Evolutionary conservation across 129 eudicot species (phyloP), one percentile per base, ranked within the genome.

Genomic region (Scalesia atractyloides): DNA sequence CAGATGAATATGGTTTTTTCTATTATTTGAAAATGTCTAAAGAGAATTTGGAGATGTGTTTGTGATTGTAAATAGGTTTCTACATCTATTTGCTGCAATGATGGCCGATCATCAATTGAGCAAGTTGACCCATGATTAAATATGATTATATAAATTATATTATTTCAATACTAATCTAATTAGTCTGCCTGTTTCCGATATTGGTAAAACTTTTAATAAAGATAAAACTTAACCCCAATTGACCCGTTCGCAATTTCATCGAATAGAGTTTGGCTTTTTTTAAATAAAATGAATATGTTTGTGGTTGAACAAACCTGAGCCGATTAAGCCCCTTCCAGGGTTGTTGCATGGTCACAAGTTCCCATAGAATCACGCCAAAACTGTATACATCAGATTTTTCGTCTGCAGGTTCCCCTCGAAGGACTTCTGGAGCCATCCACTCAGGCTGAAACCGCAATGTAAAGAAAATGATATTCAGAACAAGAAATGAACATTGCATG

Each of bases 391-490:
- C 98, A 50, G 92, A 89, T 61, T 89, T 93, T 73, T 93, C 98
- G 48, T 90, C 83, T 30, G 96, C 88, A 30, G 97, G 98, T 64
- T 93, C 98, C 17, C 89, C 96, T 18, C 98, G 89, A 26, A 93
- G 86, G 72, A 90, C 81, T 77, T 93, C 98, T 39, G 98, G 98
- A 60, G 98, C 98, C 98, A 93, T 93, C 98, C 98, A 93, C 82
- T 93, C 98, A 14, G 98, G 97, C 98, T 90, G 95, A 67, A 52
- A 1, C 2, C 65, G 10, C 37, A 19, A 70, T 3, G 8, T 58
- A 72, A 43, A 71, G 68, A 77, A 62, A 41, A 56, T 77, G 66
- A 73, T 56, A 65, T 81, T 74, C 68, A 34, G 63, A 37, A 17
- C 44, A 69, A 76, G 24, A 63, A 80, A 52, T 72, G 74, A 48